Percentiles rank a stretch among this genome's conserved stretches.
Evolutionary conservation across 257 asterid species (phyloP).

Genomic region (Phtheirospermum japonicum): DNA sequence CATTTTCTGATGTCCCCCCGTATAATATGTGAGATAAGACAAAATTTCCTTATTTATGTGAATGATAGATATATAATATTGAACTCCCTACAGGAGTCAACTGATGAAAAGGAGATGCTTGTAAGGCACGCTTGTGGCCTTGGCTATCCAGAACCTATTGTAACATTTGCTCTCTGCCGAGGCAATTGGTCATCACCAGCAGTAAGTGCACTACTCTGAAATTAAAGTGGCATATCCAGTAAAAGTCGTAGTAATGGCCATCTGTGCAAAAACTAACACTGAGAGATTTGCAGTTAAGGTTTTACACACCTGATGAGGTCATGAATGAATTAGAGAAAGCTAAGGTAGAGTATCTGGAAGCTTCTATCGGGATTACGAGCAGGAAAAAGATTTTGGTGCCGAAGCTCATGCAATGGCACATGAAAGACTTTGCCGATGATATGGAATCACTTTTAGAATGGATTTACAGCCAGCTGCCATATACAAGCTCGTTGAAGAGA

Average conservation of each 20-base stretch:
- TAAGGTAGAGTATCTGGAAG: slow-evolving; percentile 85
- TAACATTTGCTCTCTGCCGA: slow-evolving; percentile 82
- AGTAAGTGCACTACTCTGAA: slow-evolving; percentile 43
- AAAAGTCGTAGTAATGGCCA: slow-evolving; percentile 8
- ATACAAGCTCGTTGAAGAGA: slow-evolving; percentile 61
- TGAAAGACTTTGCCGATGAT: slow-evolving; percentile 89
- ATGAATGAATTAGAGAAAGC: slow-evolving; percentile 85
- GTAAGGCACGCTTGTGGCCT: slow-evolving; percentile 79
- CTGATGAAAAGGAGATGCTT: slow-evolving; percentile 64
- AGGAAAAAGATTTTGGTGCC: slow-evolving; percentile 76
- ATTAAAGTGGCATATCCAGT: slow-evolving; percentile 1
- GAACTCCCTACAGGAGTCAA: slow-evolving; percentile 45
- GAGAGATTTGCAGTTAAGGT: slow-evolving; percentile 52
- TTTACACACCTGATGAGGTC: slow-evolving; percentile 64
- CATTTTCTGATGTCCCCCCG: slow-evolving; percentile 11
- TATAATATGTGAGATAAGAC: not conserved
- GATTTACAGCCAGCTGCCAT: slow-evolving; percentile 87
- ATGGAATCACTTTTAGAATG: slow-evolving; percentile 87
- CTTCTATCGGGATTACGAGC: slow-evolving; percentile 72
- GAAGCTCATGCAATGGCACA: slow-evolving; percentile 75
- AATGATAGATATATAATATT: slow-evolving; percentile 10
- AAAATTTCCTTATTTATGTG: slow-evolving; percentile 3
- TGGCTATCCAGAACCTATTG: slow-evolving; percentile 90
- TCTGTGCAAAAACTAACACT: slow-evolving; percentile 20
- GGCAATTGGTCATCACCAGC: slow-evolving; percentile 99